Evolutionary conservation across 2,329 filamentous ascomycete species (phyloP), one percentile per base, ranked within the genome.

Genomic region (Clonostachys chloroleuca): DNA sequence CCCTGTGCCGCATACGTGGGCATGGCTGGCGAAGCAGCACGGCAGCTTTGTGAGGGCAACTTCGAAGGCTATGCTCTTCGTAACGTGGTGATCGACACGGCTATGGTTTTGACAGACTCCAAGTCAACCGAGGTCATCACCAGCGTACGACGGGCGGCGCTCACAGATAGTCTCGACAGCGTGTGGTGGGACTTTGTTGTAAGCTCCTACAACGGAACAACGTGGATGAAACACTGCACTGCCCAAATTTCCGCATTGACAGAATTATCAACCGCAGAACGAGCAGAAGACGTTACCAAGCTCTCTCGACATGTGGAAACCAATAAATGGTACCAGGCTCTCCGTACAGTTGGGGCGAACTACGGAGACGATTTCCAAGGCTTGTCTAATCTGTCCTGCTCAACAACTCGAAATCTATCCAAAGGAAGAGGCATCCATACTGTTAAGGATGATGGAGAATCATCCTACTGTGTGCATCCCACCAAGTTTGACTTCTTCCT

Each of bases 1-100:
- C 78, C 81, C 30, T 68, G 78, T 33, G 68, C 76, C 2, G 80
- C 74, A 4, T 77, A 72, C 44, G 56, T 80, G 5, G 68, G 70
- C 30, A 78, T 82, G 72, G 73, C 67, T 0, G 52, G 75, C 0
- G 75, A 78, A 51, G 75, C 74, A 3, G 67, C 64, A 8, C 53
- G 58, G 3, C 73, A 73, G 56, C 24, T 30, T 30, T 30, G 24
- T 10, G 24, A 30, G 24, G 24, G 24, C 8, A 30, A 40, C 12
- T n/a, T 40, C 37, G 42, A 44, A 6, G 42, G 20, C 12, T 44
- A n/a, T 63, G 49, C 41, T 51, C 46, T 34, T 7, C 18, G 36
- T 17, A 24, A 48, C 16, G 5, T 42, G n/a, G 16, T 14, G 18
- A 16, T 45, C 35, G 42, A 17, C 24, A 17, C 17, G 12, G 34